phyloP scores from a whole-genome alignment of 306 rosid genomes.

The Benincasa hispida region DNA sequence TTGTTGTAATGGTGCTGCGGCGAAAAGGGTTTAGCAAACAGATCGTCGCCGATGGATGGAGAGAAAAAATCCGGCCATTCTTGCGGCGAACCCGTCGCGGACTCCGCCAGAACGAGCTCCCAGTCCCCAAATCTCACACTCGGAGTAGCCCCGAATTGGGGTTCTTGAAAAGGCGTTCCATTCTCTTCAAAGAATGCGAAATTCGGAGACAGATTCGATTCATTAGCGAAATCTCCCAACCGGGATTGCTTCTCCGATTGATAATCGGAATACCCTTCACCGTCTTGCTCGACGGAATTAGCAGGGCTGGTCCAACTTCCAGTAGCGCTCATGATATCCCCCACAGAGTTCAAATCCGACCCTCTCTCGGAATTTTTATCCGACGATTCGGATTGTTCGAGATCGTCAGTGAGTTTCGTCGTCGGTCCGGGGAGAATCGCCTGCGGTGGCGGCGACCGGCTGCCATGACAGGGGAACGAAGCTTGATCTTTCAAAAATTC shows the following conservation, averaged over 20 bases:
- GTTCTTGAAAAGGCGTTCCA: background rate
- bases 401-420: constrained; percentile 7
- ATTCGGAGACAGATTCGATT: constrained; percentile 14
- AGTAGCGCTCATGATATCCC: constrained; percentile 38
- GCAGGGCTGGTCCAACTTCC: constrained; percentile 24
- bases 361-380: constrained; percentile 21
- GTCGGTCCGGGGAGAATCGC: background rate
- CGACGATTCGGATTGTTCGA: constrained; percentile 15
- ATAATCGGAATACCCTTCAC: constrained; percentile 13
- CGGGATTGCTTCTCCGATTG: constrained; percentile 9
- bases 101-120: constrained; percentile 46
- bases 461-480: constrained; percentile 21
- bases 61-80: constrained; percentile 15
- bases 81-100: constrained; percentile 13
- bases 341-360: constrained; percentile 31
- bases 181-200: constrained; percentile 10
- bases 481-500: constrained; percentile 74
- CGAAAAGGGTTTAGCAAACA: constrained; percentile 15
- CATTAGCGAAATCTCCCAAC: constrained; percentile 12
- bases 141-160: background rate
- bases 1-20: constrained; percentile 27
- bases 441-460: constrained; percentile 11
- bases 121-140: constrained; percentile 20
- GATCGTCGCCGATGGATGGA: background rate
- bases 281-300: constrained; percentile 17